Conservation (phyloP, 345 rosid species). For the Rubroshorea leprosula region DNA sequence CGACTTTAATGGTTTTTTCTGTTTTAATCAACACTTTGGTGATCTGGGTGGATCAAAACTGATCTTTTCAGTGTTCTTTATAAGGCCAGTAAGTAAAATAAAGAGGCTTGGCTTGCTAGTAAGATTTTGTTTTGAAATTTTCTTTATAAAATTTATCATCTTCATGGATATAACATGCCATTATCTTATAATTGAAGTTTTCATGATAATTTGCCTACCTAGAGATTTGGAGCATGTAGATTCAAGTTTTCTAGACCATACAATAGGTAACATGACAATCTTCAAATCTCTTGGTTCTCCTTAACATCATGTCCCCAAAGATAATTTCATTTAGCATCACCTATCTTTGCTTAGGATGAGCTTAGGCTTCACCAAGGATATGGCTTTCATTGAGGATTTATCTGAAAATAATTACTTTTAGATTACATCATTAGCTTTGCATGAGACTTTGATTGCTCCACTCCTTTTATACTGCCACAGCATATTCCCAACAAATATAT, state of each 20-base stretch:
- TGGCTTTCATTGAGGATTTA: neutral
- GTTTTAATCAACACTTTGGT: neutral
- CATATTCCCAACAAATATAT: too few species aligned
- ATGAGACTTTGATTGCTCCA: neutral
- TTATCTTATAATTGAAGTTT: neutral
- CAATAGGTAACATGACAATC: neutral
- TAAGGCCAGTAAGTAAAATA: neutral
- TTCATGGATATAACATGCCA: slow-evolving; percentile 7
- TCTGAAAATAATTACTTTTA: neutral
- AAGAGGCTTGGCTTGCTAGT: neutral
- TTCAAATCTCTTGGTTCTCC: too few species aligned
- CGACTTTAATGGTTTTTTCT: neutral
- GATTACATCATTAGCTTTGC: neutral
- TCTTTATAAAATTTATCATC: neutral
- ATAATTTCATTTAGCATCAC: neutral
- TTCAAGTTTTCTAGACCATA: neutral
- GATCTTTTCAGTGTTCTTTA: slow-evolving; percentile 1
- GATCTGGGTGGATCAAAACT: slow-evolving; percentile 16
- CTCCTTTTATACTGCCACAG: neutral
- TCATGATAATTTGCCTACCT: slow-evolving; percentile 1
- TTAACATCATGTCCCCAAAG: neutral
- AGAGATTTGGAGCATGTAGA: neutral
- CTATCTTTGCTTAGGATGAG: neutral
- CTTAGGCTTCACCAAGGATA: neutral
- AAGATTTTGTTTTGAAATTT: neutral